Evolutionary conservation across 2,329 filamentous ascomycete genomes (phyloP), one percentile per base, ranked within the genome.

Genomic region (Chaetomium sp.): DNA sequence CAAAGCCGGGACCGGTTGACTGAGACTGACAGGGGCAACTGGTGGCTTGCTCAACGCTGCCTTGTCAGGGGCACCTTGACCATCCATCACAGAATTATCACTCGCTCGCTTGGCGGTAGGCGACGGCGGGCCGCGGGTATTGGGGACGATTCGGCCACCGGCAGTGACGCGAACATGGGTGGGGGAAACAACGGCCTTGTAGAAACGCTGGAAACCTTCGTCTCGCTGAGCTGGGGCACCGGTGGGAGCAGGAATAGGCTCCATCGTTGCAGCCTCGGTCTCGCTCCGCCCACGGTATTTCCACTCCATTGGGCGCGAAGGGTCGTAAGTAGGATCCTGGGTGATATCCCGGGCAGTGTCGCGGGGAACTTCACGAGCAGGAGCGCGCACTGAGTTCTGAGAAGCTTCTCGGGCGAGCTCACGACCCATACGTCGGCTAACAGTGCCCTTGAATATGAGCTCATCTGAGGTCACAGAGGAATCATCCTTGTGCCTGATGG

Each of bases 161-260:
- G 87, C 87, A 23, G 87, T 90, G 57, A 90, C 87, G 19, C 87
- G 84, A 67, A 89, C 83, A 73, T 89, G 86, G 16, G 85, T 87
- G 8, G 87, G 87, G 38, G 87, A 90, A 4, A 85, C 82, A n/a
- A 89, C 87, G 12, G 87, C 86, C 72, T 87, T 86, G 76, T 87
- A 89, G 72, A 90, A 90, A 60, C 83, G 81, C 73, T 87, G 83
- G 69, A 90, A 90, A n/a, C 87, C 87, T 73, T 89, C 85, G 38
- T 82, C 82, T 69, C 84, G 82, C 73, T 89, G 86, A 29, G 84
- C 82, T 45, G 74, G 75, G 38, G 83, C 74, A 9, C 80, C 83
- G 23, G 80, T 74, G 12, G 86, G 86, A 25, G 85, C 85, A 58
- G 82, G 76, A 42, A 86, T 76, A 7, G 85, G 84, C 55, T 82